Evolutionary conservation across 2,329 filamentous ascomycete genomes (phyloP).

Genomic region (Cryphonectria nitschkei): DNA sequence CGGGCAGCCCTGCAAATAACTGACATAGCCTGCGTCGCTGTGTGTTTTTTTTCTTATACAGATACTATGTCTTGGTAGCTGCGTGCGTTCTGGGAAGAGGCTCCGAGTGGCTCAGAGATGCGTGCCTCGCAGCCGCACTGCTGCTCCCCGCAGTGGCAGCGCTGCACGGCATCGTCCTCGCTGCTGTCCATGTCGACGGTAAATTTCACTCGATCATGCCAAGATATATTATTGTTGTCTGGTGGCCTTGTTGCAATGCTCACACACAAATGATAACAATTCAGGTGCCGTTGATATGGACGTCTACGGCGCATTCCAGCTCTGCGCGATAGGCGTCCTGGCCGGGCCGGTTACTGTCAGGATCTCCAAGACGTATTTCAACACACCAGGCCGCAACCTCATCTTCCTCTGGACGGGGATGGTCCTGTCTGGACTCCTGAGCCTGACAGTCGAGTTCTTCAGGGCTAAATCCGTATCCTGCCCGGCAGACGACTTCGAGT

Average conservation of each 20-base stretch:
- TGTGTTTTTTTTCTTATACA: slow-evolving; percentile 34
- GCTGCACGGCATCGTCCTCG: slow-evolving; percentile 65
- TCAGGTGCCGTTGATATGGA: slow-evolving; percentile 69
- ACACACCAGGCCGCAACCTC: slow-evolving; percentile 64
- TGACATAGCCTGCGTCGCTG: background rate
- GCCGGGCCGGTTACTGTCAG: slow-evolving; percentile 65
- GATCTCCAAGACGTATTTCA: slow-evolving; percentile 66
- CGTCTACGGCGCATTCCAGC: slow-evolving; percentile 68
- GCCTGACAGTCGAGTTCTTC: slow-evolving; percentile 68
- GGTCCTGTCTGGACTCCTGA: slow-evolving; percentile 62
- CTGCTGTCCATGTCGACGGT: slow-evolving; percentile 62
- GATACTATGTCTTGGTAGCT: slow-evolving; percentile 67
- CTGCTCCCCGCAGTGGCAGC: slow-evolving; percentile 67
- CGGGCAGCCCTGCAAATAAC: background rate
- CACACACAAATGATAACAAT: background rate
- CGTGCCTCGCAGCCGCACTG: slow-evolving; percentile 65
- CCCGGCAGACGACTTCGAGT: slow-evolving; percentile 46
- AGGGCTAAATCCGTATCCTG: slow-evolving; percentile 53
- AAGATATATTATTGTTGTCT: no score
- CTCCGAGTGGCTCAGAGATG: slow-evolving; percentile 63
- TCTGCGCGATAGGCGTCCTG: slow-evolving; percentile 68
- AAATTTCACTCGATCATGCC: slow-evolving; percentile 34
- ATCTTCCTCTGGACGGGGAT: slow-evolving; percentile 70
- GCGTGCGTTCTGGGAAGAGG: slow-evolving; percentile 67
- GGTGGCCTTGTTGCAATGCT: background rate